These are phyloP conservation scores for Ophiostoma sp. DNA, from an alignment of 2,329 filamentous ascomycete genomes.

Conservation along the genomic window DNA sequence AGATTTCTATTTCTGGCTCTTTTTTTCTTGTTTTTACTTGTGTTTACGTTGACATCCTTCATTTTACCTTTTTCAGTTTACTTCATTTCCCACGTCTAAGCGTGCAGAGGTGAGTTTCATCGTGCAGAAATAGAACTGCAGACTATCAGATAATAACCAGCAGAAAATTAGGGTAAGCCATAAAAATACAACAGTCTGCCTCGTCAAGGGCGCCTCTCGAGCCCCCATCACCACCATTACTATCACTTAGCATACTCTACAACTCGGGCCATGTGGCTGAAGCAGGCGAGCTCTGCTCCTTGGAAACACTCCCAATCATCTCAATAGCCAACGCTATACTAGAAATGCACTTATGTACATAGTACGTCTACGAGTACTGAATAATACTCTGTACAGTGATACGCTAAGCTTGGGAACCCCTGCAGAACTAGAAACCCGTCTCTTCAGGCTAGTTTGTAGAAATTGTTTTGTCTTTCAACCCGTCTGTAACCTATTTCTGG, in stretches of 20 bases:
- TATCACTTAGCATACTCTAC: not conserved
- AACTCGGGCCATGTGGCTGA: conserved; percentile 5
- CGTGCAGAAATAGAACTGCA: not conserved
- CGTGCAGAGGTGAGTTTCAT: not conserved
- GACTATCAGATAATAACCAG: not conserved
- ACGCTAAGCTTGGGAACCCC: conserved; percentile 5
- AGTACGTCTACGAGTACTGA: not conserved
- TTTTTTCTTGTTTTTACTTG: not conserved
- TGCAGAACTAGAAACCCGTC: conserved; percentile 1
- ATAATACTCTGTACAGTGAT: not conserved
- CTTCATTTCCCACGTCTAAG: not conserved
- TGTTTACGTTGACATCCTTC: not conserved
- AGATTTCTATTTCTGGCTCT: not conserved
- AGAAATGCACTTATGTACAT: not conserved
- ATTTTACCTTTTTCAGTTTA: not conserved
- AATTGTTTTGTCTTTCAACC: not conserved
- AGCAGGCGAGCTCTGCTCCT: not conserved
- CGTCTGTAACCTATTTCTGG: not conserved
- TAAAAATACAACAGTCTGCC: not conserved
- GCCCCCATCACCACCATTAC: not conserved
- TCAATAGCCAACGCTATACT: not conserved
- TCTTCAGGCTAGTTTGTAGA: not conserved
- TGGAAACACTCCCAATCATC: not conserved
- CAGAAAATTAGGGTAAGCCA: not conserved
- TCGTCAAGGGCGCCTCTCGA: not conserved